Evolutionary conservation across 139 green algal genomes (phyloP).

Genomic region (Astrephomene gubernaculifera): DNA sequence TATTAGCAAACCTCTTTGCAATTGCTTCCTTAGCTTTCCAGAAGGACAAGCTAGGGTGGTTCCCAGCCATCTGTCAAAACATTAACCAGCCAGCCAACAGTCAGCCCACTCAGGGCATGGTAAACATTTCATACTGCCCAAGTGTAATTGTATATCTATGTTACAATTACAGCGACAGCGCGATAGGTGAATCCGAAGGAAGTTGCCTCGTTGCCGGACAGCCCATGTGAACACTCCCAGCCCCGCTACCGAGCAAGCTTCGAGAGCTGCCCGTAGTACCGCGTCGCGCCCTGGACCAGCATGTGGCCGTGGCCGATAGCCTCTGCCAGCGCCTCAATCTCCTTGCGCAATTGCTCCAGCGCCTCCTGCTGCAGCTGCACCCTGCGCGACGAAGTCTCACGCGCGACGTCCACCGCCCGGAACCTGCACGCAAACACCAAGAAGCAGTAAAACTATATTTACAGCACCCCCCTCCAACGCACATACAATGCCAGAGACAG

Average conservation of each 20-base stretch:
- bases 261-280: constrained; percentile 41
- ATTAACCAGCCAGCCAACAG: too few species aligned
- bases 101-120: too few species aligned
- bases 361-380: background rate
- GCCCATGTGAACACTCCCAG: background rate
- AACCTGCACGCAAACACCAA: constrained; percentile 45
- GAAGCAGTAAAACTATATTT: too few species aligned
- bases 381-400: background rate
- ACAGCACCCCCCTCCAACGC: too few species aligned
- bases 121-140: too few species aligned
- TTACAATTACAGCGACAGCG: too few species aligned
- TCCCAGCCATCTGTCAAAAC: too few species aligned
- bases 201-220: too few species aligned
- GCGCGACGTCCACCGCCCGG: constrained; percentile 41
- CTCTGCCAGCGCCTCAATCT: constrained; percentile 44
- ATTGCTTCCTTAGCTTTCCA: constrained; percentile 30
- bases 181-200: too few species aligned
- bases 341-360: constrained; percentile 29
- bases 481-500: too few species aligned
- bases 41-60: constrained; percentile 12
- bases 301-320: constrained; percentile 45
- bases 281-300: constrained; percentile 46
- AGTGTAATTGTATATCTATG: too few species aligned
- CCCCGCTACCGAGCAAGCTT: constrained; percentile 23
- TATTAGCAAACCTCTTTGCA: background rate